phyloP scores from a whole-genome alignment of 2,329 filamentous ascomycete species.

The Furcasterigmium furcatum region DNA sequence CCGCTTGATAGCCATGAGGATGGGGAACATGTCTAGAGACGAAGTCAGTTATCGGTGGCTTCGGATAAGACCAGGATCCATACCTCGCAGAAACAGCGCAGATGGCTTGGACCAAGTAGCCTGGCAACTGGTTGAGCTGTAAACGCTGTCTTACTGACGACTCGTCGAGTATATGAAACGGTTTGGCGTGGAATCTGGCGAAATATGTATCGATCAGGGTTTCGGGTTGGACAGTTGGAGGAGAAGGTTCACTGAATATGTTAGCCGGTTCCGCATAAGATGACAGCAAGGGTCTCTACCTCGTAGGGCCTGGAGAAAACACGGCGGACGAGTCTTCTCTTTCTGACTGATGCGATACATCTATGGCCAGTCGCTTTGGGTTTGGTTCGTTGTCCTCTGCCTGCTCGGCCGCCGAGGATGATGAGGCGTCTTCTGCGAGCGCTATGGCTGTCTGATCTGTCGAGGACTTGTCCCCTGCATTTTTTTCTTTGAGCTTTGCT shows the following conservation, averaged over 20 bases:
- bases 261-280: conserved; percentile 4
- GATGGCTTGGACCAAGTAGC: conserved; percentile 51
- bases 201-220: conserved; percentile 77
- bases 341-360: conserved; percentile 25
- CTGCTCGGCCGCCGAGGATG: conserved; percentile 16
- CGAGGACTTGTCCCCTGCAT: conserved; percentile 31
- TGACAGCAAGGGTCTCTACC: conserved; percentile 19
- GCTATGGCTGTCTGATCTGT: conserved; percentile 14
- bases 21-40: conserved; percentile 64
- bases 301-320: conserved; percentile 37
- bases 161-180: conserved; percentile 80
- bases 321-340: conserved; percentile 32
- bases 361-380: conserved; percentile 35
- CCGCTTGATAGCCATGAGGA: conserved; percentile 63
- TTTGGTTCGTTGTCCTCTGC: conserved; percentile 32
- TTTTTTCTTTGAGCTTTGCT: conserved; percentile 71
- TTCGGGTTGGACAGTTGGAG: conserved; percentile 50
- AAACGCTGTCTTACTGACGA: conserved; percentile 68
- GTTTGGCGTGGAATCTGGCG: conserved; percentile 73
- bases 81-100: conserved; percentile 63
- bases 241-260: conserved; percentile 38
- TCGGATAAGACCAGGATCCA: conserved; percentile 12
- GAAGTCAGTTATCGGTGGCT: conserved; percentile 16
- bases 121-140: conserved; percentile 63
- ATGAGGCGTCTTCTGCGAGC: conserved; percentile 18